Base-by-base conservation (phyloP, 352 stramenopile genomes). In the Phytopythium sindhum region DNA sequence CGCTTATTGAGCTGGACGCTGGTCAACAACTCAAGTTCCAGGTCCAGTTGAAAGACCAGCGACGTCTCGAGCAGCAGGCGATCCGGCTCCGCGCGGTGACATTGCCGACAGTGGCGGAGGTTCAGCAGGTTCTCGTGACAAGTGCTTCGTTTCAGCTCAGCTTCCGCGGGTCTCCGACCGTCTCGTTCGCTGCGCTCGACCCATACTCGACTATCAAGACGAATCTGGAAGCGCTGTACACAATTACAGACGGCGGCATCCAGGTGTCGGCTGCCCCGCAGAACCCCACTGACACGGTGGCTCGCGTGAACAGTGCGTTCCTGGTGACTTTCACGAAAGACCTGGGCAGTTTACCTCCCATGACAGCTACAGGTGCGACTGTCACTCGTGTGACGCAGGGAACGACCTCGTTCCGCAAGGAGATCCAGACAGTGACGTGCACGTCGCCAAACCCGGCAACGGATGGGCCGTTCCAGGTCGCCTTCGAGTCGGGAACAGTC, bases 31-130 rank as follows among this genome's bases (percentile, higher is more conserved):
- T 93, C 0, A 62, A 60, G 21, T 97, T 99, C 48, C 84, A 93
- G 59, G 88, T 99, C 21, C 86, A 97, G 68, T 74, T 97, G 15
- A 96, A 97, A 59, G 97, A 99, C 63, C 73, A 71, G 6, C 81
- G 86, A 19, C 79, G 86, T 5, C 55, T 90, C 0, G 86, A 92
- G 54, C 42, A 90, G 23, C 86, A 95, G 51, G 81, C 75, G 4
- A 66, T 95, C 62, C 79, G 81, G 1, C 28, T 90, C 4, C 72
- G 80, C 2, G 86, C 82, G 0, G 80, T 91, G 9, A 73, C 81
- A 12, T 48, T 93, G 28, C 58, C 70, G 1, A 69, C 71, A 0
- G 66, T 81, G 17, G 58, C 68, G 29, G 84, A 85, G 54, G 81
- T 95, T 5, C 86, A 95, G 39, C 61, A 83, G 39, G 74, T 95